Evolutionary conservation across 441 rosid species (phyloP).

Genomic region (Biscutella laevigata): DNA sequence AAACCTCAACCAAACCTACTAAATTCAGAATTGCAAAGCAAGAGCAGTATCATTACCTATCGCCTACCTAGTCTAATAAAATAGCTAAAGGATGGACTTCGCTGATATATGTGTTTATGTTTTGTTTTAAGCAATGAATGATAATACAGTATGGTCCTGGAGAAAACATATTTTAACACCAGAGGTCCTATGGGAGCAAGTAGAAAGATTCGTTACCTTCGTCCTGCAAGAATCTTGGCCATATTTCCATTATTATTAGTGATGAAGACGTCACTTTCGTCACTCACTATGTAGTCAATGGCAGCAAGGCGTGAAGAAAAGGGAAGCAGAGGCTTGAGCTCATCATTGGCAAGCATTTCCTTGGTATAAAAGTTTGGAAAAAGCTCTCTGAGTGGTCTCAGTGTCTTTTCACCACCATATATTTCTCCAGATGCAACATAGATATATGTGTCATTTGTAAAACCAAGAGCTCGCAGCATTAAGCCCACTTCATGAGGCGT

Average conservation of each 20-base stretch:
- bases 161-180: neutral
- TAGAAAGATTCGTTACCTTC: constrained; percentile 56
- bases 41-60: neutral
- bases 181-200: neutral
- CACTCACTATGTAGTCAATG: constrained; percentile 80
- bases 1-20: neutral
- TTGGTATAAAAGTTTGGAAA: constrained; percentile 92
- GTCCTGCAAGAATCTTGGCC: constrained; percentile 97
- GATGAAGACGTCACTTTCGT: constrained; percentile 88
- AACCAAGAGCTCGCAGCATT: constrained; percentile 92
- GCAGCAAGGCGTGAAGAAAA: constrained; percentile 92
- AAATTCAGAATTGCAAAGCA: neutral
- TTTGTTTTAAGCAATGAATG: neutral
- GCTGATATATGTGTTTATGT: too few relatives aligned
- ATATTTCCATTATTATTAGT: constrained; percentile 94
- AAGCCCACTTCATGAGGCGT: constrained; percentile 95
- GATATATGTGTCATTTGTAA: constrained; percentile 66
- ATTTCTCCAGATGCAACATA: constrained; percentile 98
- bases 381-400: constrained; percentile 71
- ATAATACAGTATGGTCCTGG: neutral
- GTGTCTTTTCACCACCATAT: constrained; percentile 89
- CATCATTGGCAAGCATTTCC: constrained; percentile 80
- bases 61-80: neutral
- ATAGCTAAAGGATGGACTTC: neutral
- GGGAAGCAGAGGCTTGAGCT: constrained; percentile 65